Base-by-base conservation (phyloP, 768 basidiomycete genomes). In the Boletus eberwhitei region DNA sequence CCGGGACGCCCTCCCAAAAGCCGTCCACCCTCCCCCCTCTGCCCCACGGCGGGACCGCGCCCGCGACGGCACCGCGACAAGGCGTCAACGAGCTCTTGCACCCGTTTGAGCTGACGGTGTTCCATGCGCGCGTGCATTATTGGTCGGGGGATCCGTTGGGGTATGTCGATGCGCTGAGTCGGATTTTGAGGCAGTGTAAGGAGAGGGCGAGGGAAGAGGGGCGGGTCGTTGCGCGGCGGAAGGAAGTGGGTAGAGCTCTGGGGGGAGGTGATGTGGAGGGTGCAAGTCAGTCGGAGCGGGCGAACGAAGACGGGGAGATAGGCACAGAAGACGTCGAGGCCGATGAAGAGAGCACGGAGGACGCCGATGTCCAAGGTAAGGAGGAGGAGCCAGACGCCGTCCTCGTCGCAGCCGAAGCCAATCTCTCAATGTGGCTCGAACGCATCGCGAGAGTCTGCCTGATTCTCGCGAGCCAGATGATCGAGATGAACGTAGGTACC, bases 91-190 rank as follows among this genome's bases (percentile, higher is more conserved):
- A 64, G 8, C 46, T 66, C 19, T 9, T 55, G 12, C 64, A 73
- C 38, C 61, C 81, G 70, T 83, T 82, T 53, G 82, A 82, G 62
- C 69, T 82, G 63, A 77, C 74, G 50, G 85, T 93, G 48, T 85
- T 92, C 74, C 76, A 86, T 39, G 81, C 87, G 8, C 81, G 88
- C 34, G 74, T 89, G 26, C 83, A 82, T 64, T 93, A 91, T 64
- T 93, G 90, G 91, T 77, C 86, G 4, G 88, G 84, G 26, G 90
- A 93, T 67, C 77, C 83, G 64, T 81, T 88, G 79, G 86, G 83
- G 3, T 89, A 93, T 69, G 75, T 92, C 53, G 90, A 93, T 67
- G 82, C 84, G 29, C 76, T 93, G 22, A 75, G 75, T 54, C 80
- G 69, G n/a, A 71, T 93, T 54, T 71, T 93, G 49, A 71, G 64